Conservation (phyloP, 495 filamentous ascomycete species). For the Penicillium daleae region DNA sequence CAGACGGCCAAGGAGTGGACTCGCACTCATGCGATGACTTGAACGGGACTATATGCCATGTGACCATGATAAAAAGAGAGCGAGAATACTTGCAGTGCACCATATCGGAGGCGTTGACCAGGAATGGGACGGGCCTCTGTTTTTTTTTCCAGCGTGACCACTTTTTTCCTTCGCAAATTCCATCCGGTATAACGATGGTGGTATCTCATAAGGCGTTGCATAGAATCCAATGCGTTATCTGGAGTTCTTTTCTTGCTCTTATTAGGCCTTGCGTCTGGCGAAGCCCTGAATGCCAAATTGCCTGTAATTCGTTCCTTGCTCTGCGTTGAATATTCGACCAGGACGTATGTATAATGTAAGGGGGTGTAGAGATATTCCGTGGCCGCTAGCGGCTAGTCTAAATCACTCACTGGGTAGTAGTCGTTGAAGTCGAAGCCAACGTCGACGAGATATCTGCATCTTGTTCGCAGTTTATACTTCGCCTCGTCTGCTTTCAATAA, state of each 20-base stretch:
- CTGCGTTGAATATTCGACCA: no score
- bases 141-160: conserved; percentile 19
- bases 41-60: conserved; percentile 33
- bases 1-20: conserved; percentile 91
- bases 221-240: conserved; percentile 22
- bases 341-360: no score
- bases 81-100: conserved; percentile 7
- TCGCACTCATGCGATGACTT: conserved; percentile 70
- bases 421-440: not conserved
- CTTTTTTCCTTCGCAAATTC: conserved; percentile 7
- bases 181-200: not conserved
- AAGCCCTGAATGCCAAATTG: not conserved
- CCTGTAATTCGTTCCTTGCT: no score
- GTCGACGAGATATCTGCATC: no score
- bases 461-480: not conserved
- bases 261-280: not conserved
- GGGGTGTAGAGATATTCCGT: no score
- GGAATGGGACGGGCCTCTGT: conserved; percentile 8
- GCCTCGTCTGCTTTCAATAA: not conserved
- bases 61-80: conserved; percentile 41
- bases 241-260: not conserved
- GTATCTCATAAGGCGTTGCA: conserved; percentile 23
- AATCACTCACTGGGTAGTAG: no score
- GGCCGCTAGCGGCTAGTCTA: no score
- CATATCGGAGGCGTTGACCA: not conserved